These are phyloP conservation scores for Trichoderma oligosporum DNA, from an alignment of 2,329 filamentous ascomycete species.

Conservation along the genomic window DNA sequence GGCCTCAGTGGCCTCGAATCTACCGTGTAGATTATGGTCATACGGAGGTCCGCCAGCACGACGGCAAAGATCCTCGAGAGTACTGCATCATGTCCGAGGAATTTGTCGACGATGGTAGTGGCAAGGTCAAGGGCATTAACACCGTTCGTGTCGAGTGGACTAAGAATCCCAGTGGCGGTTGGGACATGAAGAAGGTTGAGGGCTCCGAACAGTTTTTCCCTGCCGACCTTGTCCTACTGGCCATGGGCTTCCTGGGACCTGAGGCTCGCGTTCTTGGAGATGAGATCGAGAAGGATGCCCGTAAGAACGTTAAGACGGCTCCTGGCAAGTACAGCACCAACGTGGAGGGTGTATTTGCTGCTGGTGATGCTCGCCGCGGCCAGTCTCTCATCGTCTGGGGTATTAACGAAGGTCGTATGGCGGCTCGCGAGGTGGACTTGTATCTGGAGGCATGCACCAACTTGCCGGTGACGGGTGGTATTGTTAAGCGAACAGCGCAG, in stretches of 20 bases:
- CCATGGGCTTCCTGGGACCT: conserved; percentile 95
- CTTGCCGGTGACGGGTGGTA: conserved; percentile 88
- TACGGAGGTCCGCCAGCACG: conserved; percentile 91
- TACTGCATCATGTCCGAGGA: conserved; percentile 98
- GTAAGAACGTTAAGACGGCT: conserved; percentile 95
- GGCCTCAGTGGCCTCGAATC: conserved; percentile 97
- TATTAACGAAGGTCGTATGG: conserved; percentile 94
- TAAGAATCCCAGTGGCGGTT: conserved; percentile 80
- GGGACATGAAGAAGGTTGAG: conserved; percentile 98
- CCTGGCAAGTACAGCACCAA: conserved; percentile 86
- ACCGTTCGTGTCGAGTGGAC: conserved; percentile 95
- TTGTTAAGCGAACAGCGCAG: conserved; percentile 77
- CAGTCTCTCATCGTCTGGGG: conserved; percentile 98
- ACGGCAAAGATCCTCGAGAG: conserved; percentile 92
- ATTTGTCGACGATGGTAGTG: conserved; percentile 83
- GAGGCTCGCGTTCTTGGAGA: conserved; percentile 84
- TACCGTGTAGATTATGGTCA: conserved; percentile 99
- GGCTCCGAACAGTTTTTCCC: conserved; percentile 95
- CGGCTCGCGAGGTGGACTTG: conserved; percentile 85
- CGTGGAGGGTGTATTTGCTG: conserved; percentile 82
- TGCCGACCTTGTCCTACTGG: conserved; percentile 86
- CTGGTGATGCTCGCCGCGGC: conserved; percentile 90
- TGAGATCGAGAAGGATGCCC: conserved; percentile 83
- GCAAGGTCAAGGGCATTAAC: conserved; percentile 92
- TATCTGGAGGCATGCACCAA: conserved; percentile 76